Base-by-base conservation (phyloP, 1,284 basidiomycete genomes). In the Sphagnurus paluster region DNA sequence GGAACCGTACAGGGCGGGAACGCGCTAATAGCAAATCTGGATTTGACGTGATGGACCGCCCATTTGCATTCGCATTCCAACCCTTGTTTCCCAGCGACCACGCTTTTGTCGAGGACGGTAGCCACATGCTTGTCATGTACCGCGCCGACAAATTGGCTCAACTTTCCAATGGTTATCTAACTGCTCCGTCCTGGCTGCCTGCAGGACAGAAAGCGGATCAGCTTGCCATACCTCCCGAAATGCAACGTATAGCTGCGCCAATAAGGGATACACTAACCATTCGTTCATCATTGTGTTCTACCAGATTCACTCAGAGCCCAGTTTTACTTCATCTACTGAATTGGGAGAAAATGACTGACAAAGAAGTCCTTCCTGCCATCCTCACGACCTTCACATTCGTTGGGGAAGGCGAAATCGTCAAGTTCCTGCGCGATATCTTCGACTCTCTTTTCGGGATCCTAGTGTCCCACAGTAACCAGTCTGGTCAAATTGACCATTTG, bases 361-460 rank as follows among this genome's bases (percentile, higher is more conserved):
- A 80, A 47, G 80, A 84, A 6, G 66, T 83, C 9, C 76, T 98
- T 20, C 76, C 83, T 11, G 80, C 82, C 1, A 82, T 91, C 10
- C 76, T 99, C 43, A 79, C 80, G 56, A 86, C 92, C 65, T 94
- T 98, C 66, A 88, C 89, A 2, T 98, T 96, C 60, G 93, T 97
- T 5, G 87, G 89, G 9, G 92, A 94, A 64, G 86, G 88, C 5
- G 92, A 95, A 67, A 93, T 98, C 42, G 90, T 96, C 67, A 98
- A 98, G 66, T 98, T 97, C 68, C 74, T 98, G 8, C 82, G 87
- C 25, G 81, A 93, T 61, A 92, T 97, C 46, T 94, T 98, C 59
- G 93, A 98, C 60, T 84, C 94, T 0, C 80, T 99, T 7, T 98
- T 99, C 63, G 88, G 83, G 13, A 93, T 98, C 53, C 75, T 98